Evolutionary conservation across 2,329 filamentous ascomycete species (phyloP).

Genomic region (Stenocarpella maydis): DNA sequence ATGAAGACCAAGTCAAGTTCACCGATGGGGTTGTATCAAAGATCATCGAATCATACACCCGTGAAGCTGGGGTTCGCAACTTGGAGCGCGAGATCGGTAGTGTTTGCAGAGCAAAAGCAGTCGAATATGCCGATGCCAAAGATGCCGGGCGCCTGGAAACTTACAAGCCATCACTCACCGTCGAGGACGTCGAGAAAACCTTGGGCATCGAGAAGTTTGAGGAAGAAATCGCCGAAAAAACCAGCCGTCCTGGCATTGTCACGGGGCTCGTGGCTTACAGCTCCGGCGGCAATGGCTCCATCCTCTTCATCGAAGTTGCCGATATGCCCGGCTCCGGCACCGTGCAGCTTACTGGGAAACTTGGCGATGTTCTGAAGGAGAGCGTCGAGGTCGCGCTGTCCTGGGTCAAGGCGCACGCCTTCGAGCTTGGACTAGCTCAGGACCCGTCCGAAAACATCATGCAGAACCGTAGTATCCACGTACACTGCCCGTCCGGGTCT

Average conservation of each 20-base stretch:
- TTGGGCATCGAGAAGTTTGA: constrained; percentile 93
- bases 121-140: constrained; percentile 90
- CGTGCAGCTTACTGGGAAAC: constrained; percentile 94
- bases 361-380: constrained; percentile 96
- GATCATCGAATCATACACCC: constrained; percentile 95
- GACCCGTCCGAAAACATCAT: constrained; percentile 91
- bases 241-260: constrained; percentile 85
- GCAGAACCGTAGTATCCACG: constrained; percentile 92
- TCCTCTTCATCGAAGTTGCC: constrained; percentile 97
- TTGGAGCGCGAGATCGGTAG: constrained; percentile 94
- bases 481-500: constrained; percentile 93
- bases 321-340: constrained; percentile 94
- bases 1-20: constrained; percentile 77
- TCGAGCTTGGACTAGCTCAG: constrained; percentile 83
- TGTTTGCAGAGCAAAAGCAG: constrained; percentile 93
- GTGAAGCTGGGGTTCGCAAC: constrained; percentile 94
- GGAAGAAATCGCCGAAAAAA: constrained; percentile 92
- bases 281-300: constrained; percentile 90
- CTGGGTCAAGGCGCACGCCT: constrained; percentile 97
- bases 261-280: constrained; percentile 96
- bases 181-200: constrained; percentile 87
- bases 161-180: constrained; percentile 77
- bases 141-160: constrained; percentile 73
- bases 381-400: constrained; percentile 94
- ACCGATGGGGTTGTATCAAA: constrained; percentile 88